Evolutionary conservation across 2,329 filamentous ascomycete genomes (phyloP), one percentile per base, ranked within the genome.

Genomic region (Xylariaceae sp.): DNA sequence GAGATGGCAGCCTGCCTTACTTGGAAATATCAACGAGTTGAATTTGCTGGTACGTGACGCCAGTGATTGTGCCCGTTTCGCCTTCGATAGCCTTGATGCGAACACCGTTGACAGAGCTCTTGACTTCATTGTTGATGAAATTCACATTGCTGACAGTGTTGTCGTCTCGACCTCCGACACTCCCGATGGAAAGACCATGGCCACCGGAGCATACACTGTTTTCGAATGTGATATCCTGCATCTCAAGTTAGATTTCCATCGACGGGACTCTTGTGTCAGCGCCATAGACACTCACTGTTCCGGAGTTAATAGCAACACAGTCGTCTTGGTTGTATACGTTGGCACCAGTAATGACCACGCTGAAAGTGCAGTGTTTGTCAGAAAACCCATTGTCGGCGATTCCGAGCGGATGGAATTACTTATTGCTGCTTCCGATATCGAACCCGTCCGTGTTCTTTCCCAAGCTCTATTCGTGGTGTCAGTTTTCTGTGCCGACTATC

Each of bases 111-210:
- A 75, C 66, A 0, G 78, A 82, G 64, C 83, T 69, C 53, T 60
- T 65, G 55, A 84, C 73, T 17, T 67, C 73, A 10, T 71, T 75
- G 54, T 73, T 70, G 33, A 72, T 63, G 58, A 86, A 78, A 19
- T 69, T 71, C n/a, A 86, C 73, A 47, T 71, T 75, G 22, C 73
- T 64, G 47, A 86, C 82, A 7, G 60, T 67, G 70, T 85, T 84
- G 68, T 82, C 69, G 47, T 60, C 63, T 45, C 80, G 78, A 13
- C 78, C 78, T 40, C 81, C 80, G n/a, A 84, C 77, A 6, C 77
- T 81, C 45, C 81, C 80, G 59, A 86, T 82, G 50, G 76, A 79
- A 16, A 86, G 69, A 47, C 81, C 81, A 63, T 82, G 79, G n/a
- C 78, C 77, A 18, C 77, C 76, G 2, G 71, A 71, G 66, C 78